These are phyloP conservation scores for Termitomyces sp. DNA, from an alignment of 768 basidiomycete species.

Conservation along the genomic window DNA sequence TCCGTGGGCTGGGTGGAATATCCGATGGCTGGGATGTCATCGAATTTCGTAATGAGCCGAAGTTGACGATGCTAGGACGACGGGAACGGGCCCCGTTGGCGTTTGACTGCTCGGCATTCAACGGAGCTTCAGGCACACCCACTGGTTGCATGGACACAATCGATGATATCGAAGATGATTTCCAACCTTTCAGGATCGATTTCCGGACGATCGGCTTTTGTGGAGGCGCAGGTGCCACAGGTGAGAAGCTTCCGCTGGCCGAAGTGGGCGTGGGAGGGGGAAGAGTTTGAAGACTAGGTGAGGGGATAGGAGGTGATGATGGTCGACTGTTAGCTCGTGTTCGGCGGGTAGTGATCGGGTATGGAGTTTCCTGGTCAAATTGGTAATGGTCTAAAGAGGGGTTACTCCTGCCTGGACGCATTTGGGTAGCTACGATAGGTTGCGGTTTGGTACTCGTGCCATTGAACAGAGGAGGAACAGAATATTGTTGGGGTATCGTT, in stretches of 20 bases:
- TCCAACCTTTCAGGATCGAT: slow-evolving; percentile 69
- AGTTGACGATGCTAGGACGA: slow-evolving; percentile 44
- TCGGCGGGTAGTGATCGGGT: slow-evolving; percentile 42
- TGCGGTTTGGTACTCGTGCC: slow-evolving; percentile 17
- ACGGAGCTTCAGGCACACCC: slow-evolving; percentile 23
- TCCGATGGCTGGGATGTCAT: slow-evolving; percentile 30
- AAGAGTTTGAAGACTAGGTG: slow-evolving; percentile 14
- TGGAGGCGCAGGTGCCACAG: slow-evolving; percentile 21
- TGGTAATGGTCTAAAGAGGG: slow-evolving; percentile 43
- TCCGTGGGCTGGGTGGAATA: slow-evolving; percentile 59
- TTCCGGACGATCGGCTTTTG: slow-evolving; percentile 46
- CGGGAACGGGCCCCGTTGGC: slow-evolving; percentile 27
- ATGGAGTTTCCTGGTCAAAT: slow-evolving; percentile 72
- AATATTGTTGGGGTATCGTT: slow-evolving; percentile 7
- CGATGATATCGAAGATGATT: slow-evolving; percentile 41
- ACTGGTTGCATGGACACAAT: slow-evolving; percentile 5
- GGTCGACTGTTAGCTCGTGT: slow-evolving; percentile 18
- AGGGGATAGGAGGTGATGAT: slow-evolving; percentile 27
- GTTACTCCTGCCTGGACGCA: slow-evolving; percentile 28
- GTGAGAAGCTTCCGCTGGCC: slow-evolving; percentile 5
- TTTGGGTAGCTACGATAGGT: slow-evolving; percentile 37
- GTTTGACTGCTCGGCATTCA: slow-evolving; percentile 32
- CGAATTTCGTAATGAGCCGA: slow-evolving; percentile 31
- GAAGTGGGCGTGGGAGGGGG: slow-evolving; percentile 13
- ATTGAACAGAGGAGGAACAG: slow-evolving; percentile 9